These are phyloP conservation scores for Hordeum pubiflorum DNA, from an alignment of 202 grass and related monocot genomes.

Conservation along the genomic window DNA sequence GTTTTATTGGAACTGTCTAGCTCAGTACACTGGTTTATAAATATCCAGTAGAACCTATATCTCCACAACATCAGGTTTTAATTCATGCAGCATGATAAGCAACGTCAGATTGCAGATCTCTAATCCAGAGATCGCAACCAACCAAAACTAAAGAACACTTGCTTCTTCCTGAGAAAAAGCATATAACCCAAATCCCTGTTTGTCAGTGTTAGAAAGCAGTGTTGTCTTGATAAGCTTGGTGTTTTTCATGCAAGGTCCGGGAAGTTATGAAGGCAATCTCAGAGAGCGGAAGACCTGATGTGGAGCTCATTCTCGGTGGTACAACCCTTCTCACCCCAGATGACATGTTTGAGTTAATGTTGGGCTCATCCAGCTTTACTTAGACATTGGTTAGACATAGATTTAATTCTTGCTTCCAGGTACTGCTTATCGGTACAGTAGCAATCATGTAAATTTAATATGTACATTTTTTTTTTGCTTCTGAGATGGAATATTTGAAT, in stretches of 20 bases:
- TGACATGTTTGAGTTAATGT: slow-evolving; percentile 87
- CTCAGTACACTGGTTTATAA: neutral
- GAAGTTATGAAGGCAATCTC: slow-evolving; percentile 81
- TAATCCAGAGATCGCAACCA: neutral
- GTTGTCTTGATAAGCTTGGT: neutral
- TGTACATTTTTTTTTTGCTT: slow-evolving; percentile 3
- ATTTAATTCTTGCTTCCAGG: neutral
- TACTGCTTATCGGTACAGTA: neutral
- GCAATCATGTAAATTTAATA: slow-evolving; percentile 27
- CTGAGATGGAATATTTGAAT: neutral
- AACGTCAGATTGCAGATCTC: neutral
- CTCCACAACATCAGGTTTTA: slow-evolving; percentile 14
- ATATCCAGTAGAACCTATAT: neutral
- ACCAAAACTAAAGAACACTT: neutral
- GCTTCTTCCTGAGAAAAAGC: neutral
- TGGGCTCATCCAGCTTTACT: slow-evolving; percentile 51
- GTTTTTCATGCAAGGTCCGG: slow-evolving; percentile 50
- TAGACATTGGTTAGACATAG: slow-evolving; percentile 3
- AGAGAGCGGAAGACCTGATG: slow-evolving; percentile 58
- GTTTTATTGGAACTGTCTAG: neutral
- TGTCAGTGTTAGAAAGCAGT: neutral
- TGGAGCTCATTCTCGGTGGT: slow-evolving; percentile 85
- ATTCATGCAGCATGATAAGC: neutral
- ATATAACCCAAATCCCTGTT: neutral
- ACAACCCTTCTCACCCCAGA: slow-evolving; percentile 76